A percentile compares a stretch with the other conserved stretches of the same genome.
Evolutionary conservation across 2,329 filamentous ascomycete genomes (phyloP).

Genomic region (Beauveria sp.): DNA sequence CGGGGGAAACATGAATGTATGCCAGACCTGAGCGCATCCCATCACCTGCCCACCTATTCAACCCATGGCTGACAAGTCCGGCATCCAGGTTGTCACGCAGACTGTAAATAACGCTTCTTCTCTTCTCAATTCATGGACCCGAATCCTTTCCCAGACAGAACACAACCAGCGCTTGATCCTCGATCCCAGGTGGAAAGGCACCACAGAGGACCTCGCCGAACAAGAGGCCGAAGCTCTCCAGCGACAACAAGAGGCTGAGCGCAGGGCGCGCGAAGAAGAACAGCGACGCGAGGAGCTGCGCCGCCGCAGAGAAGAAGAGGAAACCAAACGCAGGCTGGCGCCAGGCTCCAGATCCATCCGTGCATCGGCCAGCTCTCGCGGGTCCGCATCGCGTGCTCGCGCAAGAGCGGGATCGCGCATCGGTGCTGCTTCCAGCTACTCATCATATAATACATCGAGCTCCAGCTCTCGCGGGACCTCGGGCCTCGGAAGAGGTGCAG

Average conservation of each 20-base stretch:
- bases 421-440: slow-evolving; percentile 19
- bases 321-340: slow-evolving; percentile 30
- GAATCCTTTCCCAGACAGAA: slow-evolving; percentile 92
- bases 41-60: neutral
- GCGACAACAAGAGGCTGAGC: slow-evolving; percentile 69
- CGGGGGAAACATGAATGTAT: slow-evolving; percentile 69
- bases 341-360: slow-evolving; percentile 23
- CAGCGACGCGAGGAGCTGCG: slow-evolving; percentile 64
- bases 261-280: slow-evolving; percentile 71
- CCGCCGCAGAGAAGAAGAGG: slow-evolving; percentile 56
- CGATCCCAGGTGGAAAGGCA: slow-evolving; percentile 83
- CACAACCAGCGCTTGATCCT: slow-evolving; percentile 92
- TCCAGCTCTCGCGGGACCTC: slow-evolving; percentile 26
- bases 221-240: slow-evolving; percentile 71
- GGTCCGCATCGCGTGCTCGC: slow-evolving; percentile 23
- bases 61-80: slow-evolving; percentile 11
- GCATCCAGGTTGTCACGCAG: slow-evolving; percentile 60
- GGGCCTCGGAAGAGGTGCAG: slow-evolving; percentile 27
- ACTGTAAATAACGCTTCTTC: slow-evolving; percentile 85
- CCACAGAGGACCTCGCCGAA: slow-evolving; percentile 77
- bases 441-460: slow-evolving; percentile 20
- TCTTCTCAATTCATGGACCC: slow-evolving; percentile 89
- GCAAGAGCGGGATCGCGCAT: slow-evolving; percentile 17
- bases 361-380: slow-evolving; percentile 20
- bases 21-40: slow-evolving; percentile 15